Conservation (phyloP, 768 basidiomycete genomes). For the Boletus rubroflammeus region DNA sequence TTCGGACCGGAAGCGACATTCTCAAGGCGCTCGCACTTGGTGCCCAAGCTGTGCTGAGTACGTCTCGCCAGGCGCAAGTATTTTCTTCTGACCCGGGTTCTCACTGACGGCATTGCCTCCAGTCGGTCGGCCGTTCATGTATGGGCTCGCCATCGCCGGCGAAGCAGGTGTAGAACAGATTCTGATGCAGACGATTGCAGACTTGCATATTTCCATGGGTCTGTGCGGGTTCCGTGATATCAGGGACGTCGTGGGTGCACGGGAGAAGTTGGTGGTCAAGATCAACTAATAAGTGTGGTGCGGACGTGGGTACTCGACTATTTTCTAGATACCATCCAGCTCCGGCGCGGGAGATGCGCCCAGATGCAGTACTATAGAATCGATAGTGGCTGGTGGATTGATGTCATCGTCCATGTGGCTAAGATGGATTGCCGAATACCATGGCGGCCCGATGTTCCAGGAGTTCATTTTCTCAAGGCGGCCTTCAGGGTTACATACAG, state of each 20-base stretch:
- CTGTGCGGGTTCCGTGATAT: constrained; percentile 38
- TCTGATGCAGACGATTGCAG: constrained; percentile 41
- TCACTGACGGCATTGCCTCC: not conserved
- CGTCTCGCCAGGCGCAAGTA: constrained; percentile 8
- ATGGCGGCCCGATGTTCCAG: not conserved
- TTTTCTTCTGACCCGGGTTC: not conserved
- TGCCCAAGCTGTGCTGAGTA: constrained; percentile 48
- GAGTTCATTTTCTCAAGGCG: not conserved
- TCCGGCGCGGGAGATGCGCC: not conserved
- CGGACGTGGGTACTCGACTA: not conserved
- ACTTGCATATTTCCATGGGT: constrained; percentile 43
- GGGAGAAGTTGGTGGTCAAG: constrained; percentile 33
- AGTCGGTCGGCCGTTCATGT: constrained; percentile 45
- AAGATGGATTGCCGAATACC: not conserved
- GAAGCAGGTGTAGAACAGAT: constrained; percentile 48
- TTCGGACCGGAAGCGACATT: too few relatives aligned
- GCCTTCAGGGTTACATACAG: not conserved
- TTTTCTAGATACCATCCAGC: not conserved
- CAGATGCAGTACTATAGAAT: too few relatives aligned
- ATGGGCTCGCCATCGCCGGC: constrained; percentile 47
- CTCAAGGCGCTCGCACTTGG: constrained; percentile 58
- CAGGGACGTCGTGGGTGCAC: constrained; percentile 37
- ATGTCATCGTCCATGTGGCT: not conserved
- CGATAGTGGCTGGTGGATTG: too few relatives aligned
- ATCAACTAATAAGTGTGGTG: constrained; percentile 5